These are phyloP conservation scores for Sphaerulina populicola DNA, from an alignment of 2,329 filamentous ascomycete species.

Conservation along the genomic window DNA sequence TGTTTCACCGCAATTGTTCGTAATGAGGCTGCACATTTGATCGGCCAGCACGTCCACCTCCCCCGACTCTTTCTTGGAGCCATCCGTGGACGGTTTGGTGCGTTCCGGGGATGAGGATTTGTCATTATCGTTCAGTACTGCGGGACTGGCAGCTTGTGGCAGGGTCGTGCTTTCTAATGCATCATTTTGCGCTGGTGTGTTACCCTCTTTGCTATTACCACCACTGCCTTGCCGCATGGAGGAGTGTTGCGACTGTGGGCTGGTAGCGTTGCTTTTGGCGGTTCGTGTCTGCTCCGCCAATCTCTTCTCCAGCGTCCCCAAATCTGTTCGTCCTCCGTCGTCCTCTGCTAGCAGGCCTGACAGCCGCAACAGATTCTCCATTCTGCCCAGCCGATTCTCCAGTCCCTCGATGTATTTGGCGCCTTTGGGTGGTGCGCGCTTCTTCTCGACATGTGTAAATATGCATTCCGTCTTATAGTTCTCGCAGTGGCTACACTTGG, in stretches of 20 bases:
- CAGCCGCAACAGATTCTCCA: conserved; percentile 83
- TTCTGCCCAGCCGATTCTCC: conserved; percentile 87
- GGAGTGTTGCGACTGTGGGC: conserved; percentile 28
- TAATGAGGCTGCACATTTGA: conserved; percentile 98
- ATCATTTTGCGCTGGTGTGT: conserved; percentile 12
- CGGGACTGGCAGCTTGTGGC: conserved; percentile 2
- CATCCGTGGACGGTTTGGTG: conserved; percentile 2
- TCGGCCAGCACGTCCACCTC: conserved; percentile 65
- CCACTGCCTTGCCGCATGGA: conserved; percentile 10
- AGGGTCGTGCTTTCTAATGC: conserved; percentile 1
- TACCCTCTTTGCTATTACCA: conserved; percentile 5
- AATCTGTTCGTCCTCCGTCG: conserved; percentile 74
- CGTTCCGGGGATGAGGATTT: conserved; percentile 10
- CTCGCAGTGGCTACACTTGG: conserved; percentile 87
- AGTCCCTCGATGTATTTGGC: conserved; percentile 97
- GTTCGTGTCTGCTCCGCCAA: conserved; percentile 44
- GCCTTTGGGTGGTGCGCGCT: conserved; percentile 91
- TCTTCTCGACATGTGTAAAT: conserved; percentile 98
- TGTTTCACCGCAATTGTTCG: conserved; percentile 88
- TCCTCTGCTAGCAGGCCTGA: conserved; percentile 81
- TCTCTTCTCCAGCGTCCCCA: conserved; percentile 78
- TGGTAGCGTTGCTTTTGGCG: conserved; percentile 27
- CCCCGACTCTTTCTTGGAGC: conserved; percentile 7
- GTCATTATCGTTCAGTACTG: conserved; percentile 5
- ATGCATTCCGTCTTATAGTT: conserved; percentile 98